Conservation (phyloP, 2,329 filamentous ascomycete genomes). For the Xenoacremonium recifei region DNA sequence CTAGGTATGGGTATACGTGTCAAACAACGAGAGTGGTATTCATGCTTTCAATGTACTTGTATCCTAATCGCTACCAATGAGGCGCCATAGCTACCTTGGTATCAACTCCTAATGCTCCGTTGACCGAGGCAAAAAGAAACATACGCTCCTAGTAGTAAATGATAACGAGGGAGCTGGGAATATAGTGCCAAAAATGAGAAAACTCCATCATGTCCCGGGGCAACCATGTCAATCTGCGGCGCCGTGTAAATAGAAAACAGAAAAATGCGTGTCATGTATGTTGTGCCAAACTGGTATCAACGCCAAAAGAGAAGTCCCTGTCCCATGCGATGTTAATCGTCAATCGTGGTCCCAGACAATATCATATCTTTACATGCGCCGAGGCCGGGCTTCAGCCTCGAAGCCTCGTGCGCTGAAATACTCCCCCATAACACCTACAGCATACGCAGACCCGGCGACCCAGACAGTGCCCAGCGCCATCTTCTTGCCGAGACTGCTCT, state of each 20-base stretch:
- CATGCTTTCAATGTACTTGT: too few species aligned
- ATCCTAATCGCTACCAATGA: too few species aligned
- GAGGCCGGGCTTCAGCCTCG: not conserved
- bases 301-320: not conserved
- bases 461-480: conserved; percentile 53
- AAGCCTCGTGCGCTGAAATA: conserved; percentile 47
- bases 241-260: too few species aligned
- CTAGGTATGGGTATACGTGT: too few species aligned
- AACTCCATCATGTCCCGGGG: not conserved
- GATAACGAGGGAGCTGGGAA: not conserved
- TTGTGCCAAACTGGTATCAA: not conserved
- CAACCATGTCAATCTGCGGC: too few species aligned
- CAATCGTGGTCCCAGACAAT: not conserved
- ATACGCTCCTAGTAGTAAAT: not conserved
- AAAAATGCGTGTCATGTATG: too few species aligned
- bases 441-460: conserved; percentile 56
- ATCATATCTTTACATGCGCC: conserved; percentile 27
- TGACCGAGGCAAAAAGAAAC: not conserved
- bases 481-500: conserved; percentile 44
- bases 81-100: not conserved
- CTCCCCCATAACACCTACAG: conserved; percentile 57
- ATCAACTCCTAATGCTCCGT: not conserved
- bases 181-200: not conserved
- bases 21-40: not conserved
- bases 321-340: too few species aligned